Evolutionary conservation across 805 yeast species (phyloP).

Genomic region (Candida chilensis): DNA sequence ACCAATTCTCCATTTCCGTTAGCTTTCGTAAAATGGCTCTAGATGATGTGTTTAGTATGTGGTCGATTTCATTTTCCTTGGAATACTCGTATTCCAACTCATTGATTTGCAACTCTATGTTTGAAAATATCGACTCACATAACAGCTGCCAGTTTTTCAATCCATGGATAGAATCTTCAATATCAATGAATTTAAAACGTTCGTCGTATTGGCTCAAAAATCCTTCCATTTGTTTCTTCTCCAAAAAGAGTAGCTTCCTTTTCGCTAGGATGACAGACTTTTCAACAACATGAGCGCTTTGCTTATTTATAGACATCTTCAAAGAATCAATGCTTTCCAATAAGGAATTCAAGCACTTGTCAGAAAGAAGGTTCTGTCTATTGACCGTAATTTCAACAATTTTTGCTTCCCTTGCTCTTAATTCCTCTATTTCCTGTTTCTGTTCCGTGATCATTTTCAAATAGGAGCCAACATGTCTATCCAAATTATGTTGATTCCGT

Average conservation of each 20-base stretch:
- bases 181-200: too few relatives aligned
- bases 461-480: slow-evolving; percentile 79
- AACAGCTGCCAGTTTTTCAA: too few relatives aligned
- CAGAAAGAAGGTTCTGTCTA: slow-evolving; percentile 12
- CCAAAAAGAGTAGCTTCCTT: too few relatives aligned
- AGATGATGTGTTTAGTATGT: slow-evolving; percentile 35
- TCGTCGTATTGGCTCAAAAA: not conserved
- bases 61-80: slow-evolving; percentile 41
- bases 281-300: slow-evolving; percentile 18
- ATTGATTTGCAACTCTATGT: slow-evolving; percentile 32
- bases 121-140: slow-evolving; percentile 21
- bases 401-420: slow-evolving; percentile 43
- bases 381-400: slow-evolving; percentile 27
- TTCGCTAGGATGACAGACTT: slow-evolving; percentile 13
- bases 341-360: slow-evolving; percentile 20
- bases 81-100: slow-evolving; percentile 43
- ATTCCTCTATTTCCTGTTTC: slow-evolving; percentile 60
- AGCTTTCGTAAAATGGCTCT: slow-evolving; percentile 35
- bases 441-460: slow-evolving; percentile 79
- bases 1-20: slow-evolving; percentile 50
- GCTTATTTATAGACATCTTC: slow-evolving; percentile 12
- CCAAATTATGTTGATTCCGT: slow-evolving; percentile 66
- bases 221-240: slow-evolving; percentile 4
- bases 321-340: slow-evolving; percentile 11
- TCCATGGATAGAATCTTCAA: too few relatives aligned